Base-by-base conservation (phyloP, 768 basidiomycete species). In the Lentinula edodes region DNA sequence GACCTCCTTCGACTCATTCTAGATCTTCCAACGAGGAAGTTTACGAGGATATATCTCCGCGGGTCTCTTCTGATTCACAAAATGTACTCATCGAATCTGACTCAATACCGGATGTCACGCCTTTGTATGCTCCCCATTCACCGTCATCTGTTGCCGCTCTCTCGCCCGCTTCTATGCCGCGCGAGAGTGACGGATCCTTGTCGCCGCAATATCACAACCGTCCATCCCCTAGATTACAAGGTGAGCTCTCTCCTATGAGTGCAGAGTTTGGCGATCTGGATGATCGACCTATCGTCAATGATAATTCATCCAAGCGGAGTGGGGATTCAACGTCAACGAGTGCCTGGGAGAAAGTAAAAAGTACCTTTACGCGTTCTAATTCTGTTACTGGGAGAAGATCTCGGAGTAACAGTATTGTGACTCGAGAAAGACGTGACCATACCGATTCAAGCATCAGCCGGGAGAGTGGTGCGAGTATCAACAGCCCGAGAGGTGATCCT, bases 341-440 rank as follows among this genome's bases (percentile, higher is more conserved):
- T 63, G 75, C 85, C 38, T 93, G 90, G 91, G 84, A 89, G 63
- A 89, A 84, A 69, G 76, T 93, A 56, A 88, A 88, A 66, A 81
- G 76, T 59, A 82, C 87, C 0, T 84, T 93, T 65, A 80, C 81
- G 39, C 78, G 89, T 63, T 83, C 85, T 32, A 82, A 79, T 39
- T 90, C 90, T 46, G 81, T 79, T 56, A 80, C 74, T 57, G 90
- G 91, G 7, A 83, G 90, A 66, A 86, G 91, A 53, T 91, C 90
- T 56, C 86, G 91, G 43, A 86, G 88, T 43, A 91, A 92, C 67
- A 91, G 89, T 68, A 82, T 91, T 60, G 80, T 80, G 46, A 81
- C 82, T 51, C 84, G 88, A 53, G 85, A 88, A 61, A 76, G 84
- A 67, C 81, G 87, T 43, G 85, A 87, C 69, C 79, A 87, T 62